Base-by-base conservation (phyloP, 352 stramenopile genomes). In the Pythium folliculosum region DNA sequence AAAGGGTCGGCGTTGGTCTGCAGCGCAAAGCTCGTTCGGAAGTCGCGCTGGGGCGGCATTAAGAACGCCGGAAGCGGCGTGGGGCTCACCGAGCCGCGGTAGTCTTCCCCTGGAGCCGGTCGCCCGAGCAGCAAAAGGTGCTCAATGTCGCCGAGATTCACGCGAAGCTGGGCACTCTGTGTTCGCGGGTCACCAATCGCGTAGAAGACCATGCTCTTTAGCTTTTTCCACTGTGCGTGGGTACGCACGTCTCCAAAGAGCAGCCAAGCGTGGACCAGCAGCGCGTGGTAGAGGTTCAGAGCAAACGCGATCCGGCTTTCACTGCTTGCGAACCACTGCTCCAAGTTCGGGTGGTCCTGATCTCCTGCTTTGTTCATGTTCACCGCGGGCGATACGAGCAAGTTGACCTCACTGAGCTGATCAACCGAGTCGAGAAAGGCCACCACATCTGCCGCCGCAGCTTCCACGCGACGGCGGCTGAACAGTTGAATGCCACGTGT, bases 241-340 rank as follows among this genome's bases (percentile, higher is more conserved):
- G 68, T 89, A 0, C 67, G 70, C 7, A 78, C 75, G 25, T 69
- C 53, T 13, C 79, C 82, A 49, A 91, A 74, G 19, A 94, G 68
- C 10, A 95, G 68, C 51, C 80, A 86, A 22, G 85, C 76, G 81
- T 98, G 91, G 38, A 97, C 84, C 23, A 92, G 87, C 38, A 98
- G 80, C 19, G 84, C 72, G 65, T 98, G 91, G 66, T 97, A 98
- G 6, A 97, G 25, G 63, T 98, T 97, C 27, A 98, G 60, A 37
- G 91, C 92, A 37, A 98, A 93, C 17, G 81, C 82, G 12, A 94
- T 57, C 10, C 80, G 78, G 50, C 86, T 67, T 38, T 73, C 75
- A 37, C 80, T 67, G 1, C 64, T 70, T 22, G 48, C 16, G 16
- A 59, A 70, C 48, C 30, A 74, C 0, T 12, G 30, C 13, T 16